Base-by-base conservation (phyloP, 1,139 yeast genomes). In the Geotrichum siamense region DNA sequence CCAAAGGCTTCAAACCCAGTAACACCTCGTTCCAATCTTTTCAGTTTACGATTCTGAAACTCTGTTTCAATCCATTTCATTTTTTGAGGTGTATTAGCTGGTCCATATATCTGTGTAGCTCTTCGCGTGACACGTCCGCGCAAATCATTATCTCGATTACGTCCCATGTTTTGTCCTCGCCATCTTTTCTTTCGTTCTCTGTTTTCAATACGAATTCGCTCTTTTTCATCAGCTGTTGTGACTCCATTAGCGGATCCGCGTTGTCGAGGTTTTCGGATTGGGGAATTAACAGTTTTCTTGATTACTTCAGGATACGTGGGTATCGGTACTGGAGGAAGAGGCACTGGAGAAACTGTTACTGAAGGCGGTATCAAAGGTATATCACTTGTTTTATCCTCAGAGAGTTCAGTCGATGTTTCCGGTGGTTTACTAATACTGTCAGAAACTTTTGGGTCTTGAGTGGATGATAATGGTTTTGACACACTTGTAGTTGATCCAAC, bases 161-260 rank as follows among this genome's bases (percentile, higher is more conserved):
- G 72, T 51, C 82, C 82, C 13, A 76, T 74, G 59, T 89, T 87
- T 29, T 78, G 80, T 50, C 79, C 91, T 58, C 97, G 75, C 97
- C 97, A 91, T 54, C 78, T 76, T 65, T 87, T 81, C 65, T 91
- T 91, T 31, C 97, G 72, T 51, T 83, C 91, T 41, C 95, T 71
- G 55, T 87, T 87, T 46, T 81, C 94, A 22, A 76, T 60, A 34
- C 85, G 66, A 8, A 77, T 69, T 51, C 78, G 72, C 52, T 83
- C 93, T 49, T 74, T 75, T 23, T 65, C 68, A 40, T 66, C 68
- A 50, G 65, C 53, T 25, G 60, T 55, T 43, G 56, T n/a, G 8
- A 21, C 19, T 6, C 34, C 34, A 12, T 28, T 28, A 5, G 9
- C 19, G 27, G 5, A 22, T 30, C 29, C 27, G 39, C 46, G 32